These are phyloP conservation scores for Yamadazyma songkhlaensis DNA, from an alignment of 1,139 yeast genomes.

Conservation along the genomic window DNA sequence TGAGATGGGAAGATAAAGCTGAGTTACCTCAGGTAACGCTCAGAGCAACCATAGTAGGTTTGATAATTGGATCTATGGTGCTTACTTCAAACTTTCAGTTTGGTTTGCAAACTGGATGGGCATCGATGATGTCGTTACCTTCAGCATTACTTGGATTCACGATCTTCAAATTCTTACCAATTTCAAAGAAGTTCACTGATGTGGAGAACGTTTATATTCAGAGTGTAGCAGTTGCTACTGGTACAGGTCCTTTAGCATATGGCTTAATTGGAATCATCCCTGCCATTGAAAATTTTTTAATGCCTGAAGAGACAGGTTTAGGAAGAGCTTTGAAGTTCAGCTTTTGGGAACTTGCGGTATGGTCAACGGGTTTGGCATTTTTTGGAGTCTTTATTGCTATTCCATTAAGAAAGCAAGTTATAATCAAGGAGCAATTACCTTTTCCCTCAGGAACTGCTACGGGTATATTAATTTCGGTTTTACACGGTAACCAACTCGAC, in stretches of 20 bases:
- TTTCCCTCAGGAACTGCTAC: conserved; percentile 98
- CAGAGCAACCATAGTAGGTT: conserved; percentile 70
- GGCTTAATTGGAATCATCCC: conserved; percentile 97
- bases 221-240: conserved; percentile 93
- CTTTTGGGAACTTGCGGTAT: conserved; percentile 56
- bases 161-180: conserved; percentile 59
- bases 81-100: conserved; percentile 89
- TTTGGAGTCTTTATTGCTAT: conserved; percentile 96
- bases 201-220: conserved; percentile 92
- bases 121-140: conserved; percentile 98
- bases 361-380: conserved; percentile 86
- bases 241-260: conserved; percentile 94
- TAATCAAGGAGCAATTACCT: conserved; percentile 77
- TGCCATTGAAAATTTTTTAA: conserved; percentile 85
- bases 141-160: conserved; percentile 88
- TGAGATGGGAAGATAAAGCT: conserved; percentile 4
- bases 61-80: conserved; percentile 76
- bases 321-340: conserved; percentile 38
- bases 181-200: conserved; percentile 60
- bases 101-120: conserved; percentile 98
- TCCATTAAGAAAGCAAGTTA: conserved; percentile 80
- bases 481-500: conserved; percentile 65
- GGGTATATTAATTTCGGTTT: conserved; percentile 84
- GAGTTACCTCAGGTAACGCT: conserved; percentile 54
- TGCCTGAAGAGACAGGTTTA: conserved; percentile 73